Evolutionary conservation across 495 filamentous ascomycete species (phyloP).

Genomic region (Evernia prunastri): DNA sequence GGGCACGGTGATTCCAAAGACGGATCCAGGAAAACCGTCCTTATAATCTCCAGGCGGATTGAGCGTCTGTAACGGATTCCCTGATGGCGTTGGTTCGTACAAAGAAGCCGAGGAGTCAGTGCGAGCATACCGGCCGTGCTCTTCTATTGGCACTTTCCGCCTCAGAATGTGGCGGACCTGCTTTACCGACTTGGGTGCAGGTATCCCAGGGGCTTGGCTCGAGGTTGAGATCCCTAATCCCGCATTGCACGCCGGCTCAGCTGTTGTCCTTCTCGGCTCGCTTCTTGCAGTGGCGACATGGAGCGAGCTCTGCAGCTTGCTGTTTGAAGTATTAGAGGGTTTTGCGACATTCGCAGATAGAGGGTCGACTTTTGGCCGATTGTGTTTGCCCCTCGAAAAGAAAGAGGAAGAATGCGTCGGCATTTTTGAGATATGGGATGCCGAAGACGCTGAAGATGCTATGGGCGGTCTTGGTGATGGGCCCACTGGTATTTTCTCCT

Average conservation of each 20-base stretch:
- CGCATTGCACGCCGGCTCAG: conserved; percentile 1
- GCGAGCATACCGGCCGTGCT: conserved; percentile 19
- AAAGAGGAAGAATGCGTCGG: conserved; percentile 23
- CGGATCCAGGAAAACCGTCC: conserved; percentile 21
- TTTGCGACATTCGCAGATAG: conserved; percentile 1
- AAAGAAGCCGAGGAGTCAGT: conserved; percentile 26
- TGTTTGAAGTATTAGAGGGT: conserved; percentile 8
- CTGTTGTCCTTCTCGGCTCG: conserved; percentile 9
- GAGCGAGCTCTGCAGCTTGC: conserved; percentile 12
- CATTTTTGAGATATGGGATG: conserved; percentile 20
- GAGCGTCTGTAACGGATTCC: conserved; percentile 10
- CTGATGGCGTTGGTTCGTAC: conserved; percentile 19
- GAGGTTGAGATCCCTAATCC: conserved; percentile 4
- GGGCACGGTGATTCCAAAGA: conserved; percentile 26
- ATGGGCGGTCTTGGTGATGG: conserved; percentile 22
- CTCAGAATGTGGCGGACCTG: conserved; percentile 23
- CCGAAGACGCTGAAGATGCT: conserved; percentile 21
- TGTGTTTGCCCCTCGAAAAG: conserved; percentile 24
- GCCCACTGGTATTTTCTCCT: conserved; percentile 12
- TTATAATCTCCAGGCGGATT: conserved; percentile 21
- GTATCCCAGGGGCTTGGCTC: conserved; percentile 1
- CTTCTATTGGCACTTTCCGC: conserved; percentile 25
- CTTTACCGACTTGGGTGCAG: conserved; percentile 15
- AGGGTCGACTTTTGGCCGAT: conserved; percentile 12
- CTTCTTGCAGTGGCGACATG: conserved; percentile 10